phyloP scores from a whole-genome alignment of 2,329 filamentous ascomycete genomes.

The Polychaeton citri region DNA sequence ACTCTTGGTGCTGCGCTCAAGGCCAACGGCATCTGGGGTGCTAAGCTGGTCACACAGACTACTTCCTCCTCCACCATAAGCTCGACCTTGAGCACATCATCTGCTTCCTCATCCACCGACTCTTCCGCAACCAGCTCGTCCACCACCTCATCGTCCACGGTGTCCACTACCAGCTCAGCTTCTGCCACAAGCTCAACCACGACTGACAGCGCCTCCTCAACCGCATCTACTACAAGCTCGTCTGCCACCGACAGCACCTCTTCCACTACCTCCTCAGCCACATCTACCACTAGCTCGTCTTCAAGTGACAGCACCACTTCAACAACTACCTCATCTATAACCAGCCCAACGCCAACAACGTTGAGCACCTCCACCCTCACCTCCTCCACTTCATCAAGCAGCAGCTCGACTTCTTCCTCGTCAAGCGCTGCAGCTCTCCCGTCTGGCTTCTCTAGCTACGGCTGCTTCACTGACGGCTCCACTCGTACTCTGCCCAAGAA shows the following conservation, averaged over 20 bases:
- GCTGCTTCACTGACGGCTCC: slow-evolving; percentile 17
- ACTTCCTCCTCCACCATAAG: slow-evolving; percentile 1
- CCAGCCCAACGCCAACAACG: slow-evolving; percentile 2
- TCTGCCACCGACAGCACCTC: slow-evolving; percentile 2
- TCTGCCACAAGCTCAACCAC: slow-evolving; percentile 2
- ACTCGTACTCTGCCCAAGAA: slow-evolving; percentile 11
- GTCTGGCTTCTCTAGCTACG: slow-evolving; percentile 10
- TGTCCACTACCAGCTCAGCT: neutral
- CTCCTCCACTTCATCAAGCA: slow-evolving; percentile 1
- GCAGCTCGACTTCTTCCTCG: slow-evolving; percentile 2
- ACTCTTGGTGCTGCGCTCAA: slow-evolving; percentile 10
- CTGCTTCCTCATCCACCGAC: slow-evolving; percentile 1
- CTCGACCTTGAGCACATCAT: neutral
- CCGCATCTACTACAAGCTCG: neutral
- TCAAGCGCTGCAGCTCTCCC: slow-evolving; percentile 5
- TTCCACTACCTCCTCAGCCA: neutral
- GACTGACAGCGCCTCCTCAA: slow-evolving; percentile 1
- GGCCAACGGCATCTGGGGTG: slow-evolving; percentile 13
- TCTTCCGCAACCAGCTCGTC: neutral
- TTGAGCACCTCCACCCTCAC: slow-evolving; percentile 3
- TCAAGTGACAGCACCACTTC: neutral
- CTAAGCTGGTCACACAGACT: slow-evolving; percentile 12
- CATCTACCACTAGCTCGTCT: neutral
- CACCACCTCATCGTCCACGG: neutral
- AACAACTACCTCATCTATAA: slow-evolving; percentile 1